Conservation (phyloP, 331 rosid genomes). For the Pyracantha coccinea region DNA sequence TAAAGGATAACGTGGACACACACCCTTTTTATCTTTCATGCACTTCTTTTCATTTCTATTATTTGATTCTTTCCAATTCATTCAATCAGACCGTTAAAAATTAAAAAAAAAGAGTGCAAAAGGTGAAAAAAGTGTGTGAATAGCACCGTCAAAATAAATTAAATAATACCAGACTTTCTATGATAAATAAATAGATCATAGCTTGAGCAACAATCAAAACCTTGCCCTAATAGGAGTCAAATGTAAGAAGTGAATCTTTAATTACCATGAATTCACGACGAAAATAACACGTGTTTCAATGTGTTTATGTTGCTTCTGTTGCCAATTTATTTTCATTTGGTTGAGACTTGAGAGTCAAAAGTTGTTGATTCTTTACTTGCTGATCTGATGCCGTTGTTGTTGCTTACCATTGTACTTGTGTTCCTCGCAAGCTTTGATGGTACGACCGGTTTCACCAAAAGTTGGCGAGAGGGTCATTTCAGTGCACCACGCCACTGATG, state of each 20-base stretch:
- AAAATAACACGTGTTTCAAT: too few relatives aligned
- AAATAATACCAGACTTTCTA: too few relatives aligned
- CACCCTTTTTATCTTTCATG: too few relatives aligned
- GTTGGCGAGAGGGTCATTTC: slow-evolving; percentile 36
- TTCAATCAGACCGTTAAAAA: fast-evolving
- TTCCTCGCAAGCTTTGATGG: slow-evolving; percentile 12
- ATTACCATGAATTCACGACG: neutral
- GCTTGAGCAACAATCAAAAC: too few relatives aligned
- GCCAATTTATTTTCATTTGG: neutral
- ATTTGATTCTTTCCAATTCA: too few relatives aligned
- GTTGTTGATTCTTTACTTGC: neutral
- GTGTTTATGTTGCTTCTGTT: neutral
- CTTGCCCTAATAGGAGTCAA: neutral
- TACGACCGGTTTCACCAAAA: slow-evolving; percentile 1
- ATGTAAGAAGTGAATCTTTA: neutral
- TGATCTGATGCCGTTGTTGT: neutral
- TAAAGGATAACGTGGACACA: too few relatives aligned
- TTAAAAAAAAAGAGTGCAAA: fast-evolving
- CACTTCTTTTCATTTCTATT: too few relatives aligned
- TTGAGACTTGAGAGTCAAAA: neutral
- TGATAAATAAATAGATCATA: too few relatives aligned
- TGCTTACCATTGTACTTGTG: neutral
- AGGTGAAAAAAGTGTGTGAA: too few relatives aligned
- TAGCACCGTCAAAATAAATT: too few relatives aligned
- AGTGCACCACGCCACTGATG: slow-evolving; percentile 54